Evolutionary conservation across 257 asterid genomes (phyloP).

Genomic region (Gentiana macrophylla): DNA sequence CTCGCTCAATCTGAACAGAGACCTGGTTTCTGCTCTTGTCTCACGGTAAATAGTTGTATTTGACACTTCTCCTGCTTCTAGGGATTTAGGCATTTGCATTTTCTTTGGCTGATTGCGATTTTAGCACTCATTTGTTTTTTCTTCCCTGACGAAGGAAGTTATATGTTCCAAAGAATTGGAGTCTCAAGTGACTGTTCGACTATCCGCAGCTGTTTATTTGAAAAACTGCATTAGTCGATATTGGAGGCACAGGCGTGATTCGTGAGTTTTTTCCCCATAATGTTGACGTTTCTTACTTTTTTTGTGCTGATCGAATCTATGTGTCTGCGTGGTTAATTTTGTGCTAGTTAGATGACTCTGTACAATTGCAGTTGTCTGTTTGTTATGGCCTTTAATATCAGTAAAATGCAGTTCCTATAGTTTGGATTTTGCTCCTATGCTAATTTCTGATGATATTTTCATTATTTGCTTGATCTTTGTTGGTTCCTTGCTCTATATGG

Average conservation of each 20-base stretch:
- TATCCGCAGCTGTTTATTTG: constrained; percentile 84
- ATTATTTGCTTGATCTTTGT: no score
- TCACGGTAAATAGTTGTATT: constrained; percentile 43
- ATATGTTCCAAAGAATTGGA: constrained; percentile 63
- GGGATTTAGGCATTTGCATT: constrained; percentile 3
- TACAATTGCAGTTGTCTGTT: neutral
- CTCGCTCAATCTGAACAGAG: constrained; percentile 76
- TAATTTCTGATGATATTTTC: no score
- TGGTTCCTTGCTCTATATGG: no score
- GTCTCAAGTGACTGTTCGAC: constrained; percentile 65
- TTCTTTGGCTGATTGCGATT: neutral
- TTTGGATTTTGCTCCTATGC: no score
- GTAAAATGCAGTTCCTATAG: no score
- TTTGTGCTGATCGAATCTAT: neutral
- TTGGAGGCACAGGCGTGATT: constrained; percentile 84
- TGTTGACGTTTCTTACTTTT: neutral
- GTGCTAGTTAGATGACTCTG: neutral
- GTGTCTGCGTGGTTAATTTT: no score
- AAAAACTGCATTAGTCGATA: constrained; percentile 74
- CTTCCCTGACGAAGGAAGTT: constrained; percentile 52
- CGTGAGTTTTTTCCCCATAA: constrained; percentile 36
- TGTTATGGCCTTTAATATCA: neutral
- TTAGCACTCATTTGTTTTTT: neutral
- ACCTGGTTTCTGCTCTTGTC: constrained; percentile 95
- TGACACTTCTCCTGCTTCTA: neutral